A percentile compares a stretch with the other conserved stretches of the same genome.
phyloP scores from a whole-genome alignment of 345 rosid species.

The Aurinia saxatilis region DNA sequence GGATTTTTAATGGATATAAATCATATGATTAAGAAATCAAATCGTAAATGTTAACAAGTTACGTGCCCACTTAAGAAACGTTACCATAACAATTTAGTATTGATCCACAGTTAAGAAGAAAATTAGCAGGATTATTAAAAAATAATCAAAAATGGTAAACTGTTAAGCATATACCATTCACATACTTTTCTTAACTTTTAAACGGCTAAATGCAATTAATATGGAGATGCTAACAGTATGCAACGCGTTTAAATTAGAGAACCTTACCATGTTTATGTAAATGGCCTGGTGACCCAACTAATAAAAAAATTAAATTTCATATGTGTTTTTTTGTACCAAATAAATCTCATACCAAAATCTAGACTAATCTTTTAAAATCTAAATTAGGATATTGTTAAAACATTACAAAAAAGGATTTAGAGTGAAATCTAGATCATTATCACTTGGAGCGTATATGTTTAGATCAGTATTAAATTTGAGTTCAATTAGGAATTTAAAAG shows the following conservation, averaged over 20 bases:
- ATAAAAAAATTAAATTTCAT: no score
- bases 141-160: not conserved
- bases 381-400: no score
- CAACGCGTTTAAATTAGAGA: not conserved
- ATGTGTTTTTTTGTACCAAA: no score
- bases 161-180: not conserved
- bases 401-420: no score
- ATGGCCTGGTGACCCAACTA: no score
- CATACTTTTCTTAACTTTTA: not conserved
- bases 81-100: slow-evolving; percentile 1
- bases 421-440: no score
- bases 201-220: slow-evolving; percentile 14
- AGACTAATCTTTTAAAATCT: no score
- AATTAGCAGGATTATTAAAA: not conserved
- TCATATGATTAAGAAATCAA: not conserved
- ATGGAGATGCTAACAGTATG: not conserved
- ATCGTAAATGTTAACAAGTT: slow-evolving; percentile 4
- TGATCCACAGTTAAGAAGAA: slow-evolving; percentile 1
- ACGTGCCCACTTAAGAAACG: slow-evolving; percentile 11
- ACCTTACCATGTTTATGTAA: not conserved
- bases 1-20: not conserved
- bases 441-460: no score
- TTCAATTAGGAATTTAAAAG: no score
- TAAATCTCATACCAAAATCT: no score
- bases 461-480: no score